Evolutionary conservation across 305 asterid species (phyloP).

Genomic region (Plantago lanceolata): DNA sequence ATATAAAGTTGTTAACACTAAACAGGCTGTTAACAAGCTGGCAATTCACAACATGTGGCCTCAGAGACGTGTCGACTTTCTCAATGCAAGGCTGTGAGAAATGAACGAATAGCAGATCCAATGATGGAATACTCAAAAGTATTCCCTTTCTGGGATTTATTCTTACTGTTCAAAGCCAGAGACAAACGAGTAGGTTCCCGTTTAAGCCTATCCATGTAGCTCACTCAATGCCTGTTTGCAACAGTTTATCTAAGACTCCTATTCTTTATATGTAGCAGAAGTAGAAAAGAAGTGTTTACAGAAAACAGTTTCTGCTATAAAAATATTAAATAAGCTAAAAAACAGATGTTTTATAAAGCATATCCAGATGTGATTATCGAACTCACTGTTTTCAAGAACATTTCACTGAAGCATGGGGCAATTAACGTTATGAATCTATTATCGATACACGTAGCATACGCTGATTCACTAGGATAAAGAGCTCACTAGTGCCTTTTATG

Average conservation of each 20-base stretch:
- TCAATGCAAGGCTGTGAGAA: not conserved
- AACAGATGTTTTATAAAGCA: too few relatives aligned
- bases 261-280: too few relatives aligned
- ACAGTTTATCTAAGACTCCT: not conserved
- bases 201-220: not conserved
- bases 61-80: not conserved
- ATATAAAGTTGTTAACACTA: not conserved
- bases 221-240: not conserved
- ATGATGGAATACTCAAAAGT: not conserved
- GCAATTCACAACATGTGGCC: not conserved
- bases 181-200: not conserved
- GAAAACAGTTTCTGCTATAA: not conserved
- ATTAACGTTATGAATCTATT: too few relatives aligned
- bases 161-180: not conserved
- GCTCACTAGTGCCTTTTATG: too few relatives aligned
- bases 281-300: not conserved
- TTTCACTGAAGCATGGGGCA: too few relatives aligned
- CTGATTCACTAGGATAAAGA: too few relatives aligned
- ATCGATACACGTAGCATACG: too few relatives aligned
- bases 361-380: too few relatives aligned
- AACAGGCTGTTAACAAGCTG: conserved; percentile 11
- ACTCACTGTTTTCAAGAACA: too few relatives aligned
- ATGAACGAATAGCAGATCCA: not conserved
- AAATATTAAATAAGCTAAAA: not conserved
- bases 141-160: not conserved